phyloP scores from a whole-genome alignment of 2,329 filamentous ascomycete genomes.

The Helminthosporium solani region DNA sequence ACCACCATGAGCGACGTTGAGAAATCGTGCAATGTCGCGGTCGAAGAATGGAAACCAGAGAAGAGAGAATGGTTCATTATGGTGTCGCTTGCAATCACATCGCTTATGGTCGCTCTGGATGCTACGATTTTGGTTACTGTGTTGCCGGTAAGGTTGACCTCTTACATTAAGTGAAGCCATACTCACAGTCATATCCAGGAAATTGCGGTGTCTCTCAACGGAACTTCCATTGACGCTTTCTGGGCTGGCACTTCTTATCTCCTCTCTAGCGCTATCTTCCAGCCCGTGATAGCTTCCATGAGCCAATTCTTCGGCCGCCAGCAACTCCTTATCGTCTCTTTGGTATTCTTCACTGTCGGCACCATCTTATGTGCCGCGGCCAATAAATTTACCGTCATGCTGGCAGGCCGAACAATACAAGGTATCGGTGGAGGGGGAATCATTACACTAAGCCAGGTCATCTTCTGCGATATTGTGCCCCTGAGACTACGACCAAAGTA shows the following conservation, averaged over 20 bases:
- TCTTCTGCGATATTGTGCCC: slow-evolving; percentile 50
- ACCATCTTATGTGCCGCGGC: slow-evolving; percentile 47
- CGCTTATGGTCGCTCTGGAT: slow-evolving; percentile 34
- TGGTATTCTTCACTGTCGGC: slow-evolving; percentile 51
- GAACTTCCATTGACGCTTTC: slow-evolving; percentile 55
- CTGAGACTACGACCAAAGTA: slow-evolving; percentile 45
- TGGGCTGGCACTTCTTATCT: slow-evolving; percentile 73
- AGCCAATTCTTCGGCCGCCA: slow-evolving; percentile 55
- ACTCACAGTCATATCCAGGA: slow-evolving; percentile 13
- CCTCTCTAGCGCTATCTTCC: slow-evolving; percentile 63
- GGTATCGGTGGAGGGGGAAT: slow-evolving; percentile 45
- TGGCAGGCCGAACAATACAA: slow-evolving; percentile 40
- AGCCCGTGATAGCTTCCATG: slow-evolving; percentile 49
- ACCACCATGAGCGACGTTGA: slow-evolving; percentile 1
- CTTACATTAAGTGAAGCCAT: neutral
- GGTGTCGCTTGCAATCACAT: slow-evolving; percentile 28
- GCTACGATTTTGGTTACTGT: slow-evolving; percentile 32
- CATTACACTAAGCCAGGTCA: slow-evolving; percentile 44
- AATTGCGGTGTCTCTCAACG: slow-evolving; percentile 25
- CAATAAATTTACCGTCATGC: slow-evolving; percentile 34
- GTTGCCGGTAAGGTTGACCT: slow-evolving; percentile 21
- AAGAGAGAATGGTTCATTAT: slow-evolving; percentile 26
- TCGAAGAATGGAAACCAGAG: slow-evolving; percentile 13
- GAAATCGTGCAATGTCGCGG: neutral
- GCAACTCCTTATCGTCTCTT: slow-evolving; percentile 36